Evolutionary conservation across 495 filamentous ascomycete species (phyloP).

Genomic region (Tuber microsphaerosporum): DNA sequence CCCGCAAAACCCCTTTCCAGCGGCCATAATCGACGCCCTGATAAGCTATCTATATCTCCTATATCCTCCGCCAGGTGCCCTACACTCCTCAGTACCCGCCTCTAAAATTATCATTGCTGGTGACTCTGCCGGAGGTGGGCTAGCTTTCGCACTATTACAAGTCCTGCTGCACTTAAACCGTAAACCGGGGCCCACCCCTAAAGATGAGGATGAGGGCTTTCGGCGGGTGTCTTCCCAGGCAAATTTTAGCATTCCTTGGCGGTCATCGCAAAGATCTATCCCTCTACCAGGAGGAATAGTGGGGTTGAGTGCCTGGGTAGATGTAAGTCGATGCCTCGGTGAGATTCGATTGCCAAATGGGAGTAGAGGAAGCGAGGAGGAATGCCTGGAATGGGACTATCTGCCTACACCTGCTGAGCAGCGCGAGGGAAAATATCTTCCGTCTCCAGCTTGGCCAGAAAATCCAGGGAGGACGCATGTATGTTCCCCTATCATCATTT

Average conservation of each 20-base stretch:
- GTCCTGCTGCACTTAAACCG: conserved; percentile 64
- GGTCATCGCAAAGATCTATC: conserved; percentile 51
- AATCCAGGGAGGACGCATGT: conserved; percentile 20
- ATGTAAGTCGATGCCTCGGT: conserved; percentile 60
- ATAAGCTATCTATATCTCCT: conserved; percentile 75
- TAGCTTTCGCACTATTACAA: conserved; percentile 64
- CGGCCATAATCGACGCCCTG: conserved; percentile 75
- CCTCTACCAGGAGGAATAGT: conserved; percentile 65
- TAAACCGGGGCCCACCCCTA: conserved; percentile 16
- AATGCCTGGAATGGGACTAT: conserved; percentile 66
- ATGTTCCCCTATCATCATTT: neutral
- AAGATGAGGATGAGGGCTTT: conserved; percentile 17
- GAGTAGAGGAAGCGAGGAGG: conserved; percentile 60
- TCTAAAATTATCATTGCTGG: conserved; percentile 70
- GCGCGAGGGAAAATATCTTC: conserved; percentile 44
- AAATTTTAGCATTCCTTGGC: conserved; percentile 47
- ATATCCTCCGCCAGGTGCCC: conserved; percentile 65
- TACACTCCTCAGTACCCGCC: conserved; percentile 62
- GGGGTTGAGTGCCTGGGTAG: conserved; percentile 65
- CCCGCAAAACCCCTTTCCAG: conserved; percentile 75
- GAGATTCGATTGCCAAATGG: conserved; percentile 43
- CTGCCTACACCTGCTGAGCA: conserved; percentile 51
- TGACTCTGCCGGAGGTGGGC: conserved; percentile 82
- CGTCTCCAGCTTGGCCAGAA: conserved; percentile 64
- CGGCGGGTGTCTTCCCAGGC: conserved; percentile 3